These are phyloP conservation scores for Closterium sp. DNA, from an alignment of 139 green algal genomes.

Conservation along the genomic window DNA sequence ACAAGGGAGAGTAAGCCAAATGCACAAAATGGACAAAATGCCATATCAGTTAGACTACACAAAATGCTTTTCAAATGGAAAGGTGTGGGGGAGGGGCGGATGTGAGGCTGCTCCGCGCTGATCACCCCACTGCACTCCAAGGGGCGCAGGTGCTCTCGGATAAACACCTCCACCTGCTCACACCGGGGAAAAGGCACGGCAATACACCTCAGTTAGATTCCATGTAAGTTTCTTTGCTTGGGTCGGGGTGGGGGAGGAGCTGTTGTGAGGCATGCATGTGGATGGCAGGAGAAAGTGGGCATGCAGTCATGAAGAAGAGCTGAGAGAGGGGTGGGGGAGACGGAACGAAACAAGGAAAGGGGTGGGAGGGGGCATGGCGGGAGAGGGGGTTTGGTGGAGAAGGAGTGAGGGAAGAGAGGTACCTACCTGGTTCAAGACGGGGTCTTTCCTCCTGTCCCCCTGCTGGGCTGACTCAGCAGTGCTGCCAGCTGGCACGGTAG, in stretches of 20 bases:
- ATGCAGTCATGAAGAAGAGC: no score
- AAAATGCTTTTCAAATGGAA: no score
- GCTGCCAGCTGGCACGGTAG: background rate
- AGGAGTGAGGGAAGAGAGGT: no score
- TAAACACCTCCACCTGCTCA: constrained; percentile 25
- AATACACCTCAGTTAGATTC: background rate
- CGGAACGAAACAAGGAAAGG: background rate
- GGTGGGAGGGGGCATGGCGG: background rate
- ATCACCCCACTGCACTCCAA: constrained; percentile 17
- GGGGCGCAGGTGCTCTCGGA: constrained; percentile 19
- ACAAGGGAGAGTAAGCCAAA: no score
- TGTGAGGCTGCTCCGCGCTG: background rate
- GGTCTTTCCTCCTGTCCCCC: background rate
- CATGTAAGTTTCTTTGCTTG: no score
- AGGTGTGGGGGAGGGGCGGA: no score
- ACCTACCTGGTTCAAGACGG: background rate
- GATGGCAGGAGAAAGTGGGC: no score
- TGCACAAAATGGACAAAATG: no score
- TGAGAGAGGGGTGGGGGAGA: background rate
- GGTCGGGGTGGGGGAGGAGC: no score
- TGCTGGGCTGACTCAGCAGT: background rate
- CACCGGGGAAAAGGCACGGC: background rate
- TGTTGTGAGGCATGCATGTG: background rate
- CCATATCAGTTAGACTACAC: no score
- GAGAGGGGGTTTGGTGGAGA: background rate